phyloP scores from a whole-genome alignment of 2,329 filamentous ascomycete species.

The Beauveria sp. region DNA sequence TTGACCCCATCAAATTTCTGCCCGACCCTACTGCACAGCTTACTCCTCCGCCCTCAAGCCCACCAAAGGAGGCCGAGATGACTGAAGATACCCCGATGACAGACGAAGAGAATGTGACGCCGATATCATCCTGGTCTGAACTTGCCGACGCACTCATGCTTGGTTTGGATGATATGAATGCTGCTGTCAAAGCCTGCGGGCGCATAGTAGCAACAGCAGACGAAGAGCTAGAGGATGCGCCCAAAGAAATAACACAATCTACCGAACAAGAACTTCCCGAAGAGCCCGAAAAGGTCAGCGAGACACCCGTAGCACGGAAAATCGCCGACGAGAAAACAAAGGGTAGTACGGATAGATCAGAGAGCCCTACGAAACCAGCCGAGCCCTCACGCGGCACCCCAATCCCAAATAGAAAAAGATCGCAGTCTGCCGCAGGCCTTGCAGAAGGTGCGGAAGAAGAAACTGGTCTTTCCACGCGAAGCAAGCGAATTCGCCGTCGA shows the following conservation, averaged over 20 bases:
- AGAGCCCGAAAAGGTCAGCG: constrained; percentile 14
- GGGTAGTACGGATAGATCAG: constrained; percentile 16
- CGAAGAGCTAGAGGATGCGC: constrained; percentile 16
- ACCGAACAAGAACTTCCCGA: background rate
- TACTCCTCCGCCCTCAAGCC: constrained; percentile 22
- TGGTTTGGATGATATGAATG: background rate
- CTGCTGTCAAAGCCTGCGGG: constrained; percentile 22
- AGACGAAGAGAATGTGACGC: background rate
- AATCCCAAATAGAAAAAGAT: constrained; percentile 47
- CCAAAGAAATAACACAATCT: background rate
- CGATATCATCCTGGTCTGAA: constrained; percentile 3
- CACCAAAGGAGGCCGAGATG: background rate
- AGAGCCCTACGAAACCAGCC: constrained; percentile 20
- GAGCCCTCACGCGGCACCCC: constrained; percentile 28
- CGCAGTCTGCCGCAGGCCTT: constrained; percentile 54
- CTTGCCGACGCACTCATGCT: background rate
- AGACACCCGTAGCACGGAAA: constrained; percentile 7
- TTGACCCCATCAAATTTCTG: constrained; percentile 57
- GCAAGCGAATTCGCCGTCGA: constrained; percentile 56
- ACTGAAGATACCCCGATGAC: background rate
- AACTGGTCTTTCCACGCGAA: constrained; percentile 50
- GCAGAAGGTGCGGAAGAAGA: constrained; percentile 51
- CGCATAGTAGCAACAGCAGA: constrained; percentile 19
- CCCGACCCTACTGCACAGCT: constrained; percentile 42
- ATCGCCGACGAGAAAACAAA: constrained; percentile 17